Percentiles rank a stretch among this genome's conserved stretches.
These are phyloP conservation scores for Kondoa subrosea DNA, from an alignment of 768 basidiomycete genomes.

Conservation along the genomic window DNA sequence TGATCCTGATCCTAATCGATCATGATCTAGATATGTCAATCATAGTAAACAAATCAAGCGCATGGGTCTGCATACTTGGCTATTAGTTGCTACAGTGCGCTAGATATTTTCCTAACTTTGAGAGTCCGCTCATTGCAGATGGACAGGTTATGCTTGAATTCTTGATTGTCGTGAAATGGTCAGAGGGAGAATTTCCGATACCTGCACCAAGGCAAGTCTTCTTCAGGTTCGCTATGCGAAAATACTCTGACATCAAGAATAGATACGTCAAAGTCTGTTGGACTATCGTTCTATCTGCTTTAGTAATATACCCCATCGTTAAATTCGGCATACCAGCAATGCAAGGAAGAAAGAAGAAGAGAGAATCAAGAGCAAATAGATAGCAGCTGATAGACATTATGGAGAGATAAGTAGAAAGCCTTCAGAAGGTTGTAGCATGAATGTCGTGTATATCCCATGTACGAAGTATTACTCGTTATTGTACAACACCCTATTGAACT, in stretches of 20 bases:
- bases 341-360: not conserved
- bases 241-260: not conserved
- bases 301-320: not conserved
- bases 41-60: conserved; percentile 51
- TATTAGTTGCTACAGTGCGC: conserved; percentile 71
- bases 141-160: conserved; percentile 64
- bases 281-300: not conserved
- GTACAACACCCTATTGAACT: no score
- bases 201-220: not conserved
- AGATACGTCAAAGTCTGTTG: not conserved
- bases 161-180: conserved; percentile 67
- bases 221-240: not conserved
- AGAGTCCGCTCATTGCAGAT: no score
- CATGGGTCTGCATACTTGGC: conserved; percentile 80
- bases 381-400: no score
- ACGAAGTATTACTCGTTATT: no score
- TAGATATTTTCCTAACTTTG: no score
- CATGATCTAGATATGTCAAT: not conserved
- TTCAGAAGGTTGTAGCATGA: no score
- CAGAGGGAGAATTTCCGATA: conserved; percentile 46
- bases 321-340: not conserved
- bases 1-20: conserved; percentile 5
- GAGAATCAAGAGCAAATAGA: not conserved
- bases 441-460: no score
- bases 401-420: no score